A percentile compares a stretch with the other conserved stretches of the same genome.
phyloP scores from a whole-genome alignment of 2,329 filamentous ascomycete species.

The Cordyceps militaris region DNA sequence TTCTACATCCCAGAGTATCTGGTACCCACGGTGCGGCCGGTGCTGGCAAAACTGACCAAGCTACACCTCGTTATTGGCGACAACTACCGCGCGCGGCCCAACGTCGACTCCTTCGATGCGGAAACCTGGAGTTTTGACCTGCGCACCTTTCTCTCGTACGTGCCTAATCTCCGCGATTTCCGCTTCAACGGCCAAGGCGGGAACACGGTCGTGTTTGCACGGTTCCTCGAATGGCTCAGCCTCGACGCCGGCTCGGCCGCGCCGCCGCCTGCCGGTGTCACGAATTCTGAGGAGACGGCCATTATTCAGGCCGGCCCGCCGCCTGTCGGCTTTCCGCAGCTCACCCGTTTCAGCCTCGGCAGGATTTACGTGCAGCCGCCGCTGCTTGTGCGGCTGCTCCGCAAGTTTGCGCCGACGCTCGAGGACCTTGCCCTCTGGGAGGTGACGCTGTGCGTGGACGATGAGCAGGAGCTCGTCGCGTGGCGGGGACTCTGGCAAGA shows the following conservation, averaged over 20 bases:
- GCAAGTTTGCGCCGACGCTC: constrained; percentile 39
- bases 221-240: constrained; percentile 35
- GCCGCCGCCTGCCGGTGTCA: not conserved
- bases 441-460: constrained; percentile 19
- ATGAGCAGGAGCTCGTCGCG: constrained; percentile 14
- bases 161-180: constrained; percentile 41
- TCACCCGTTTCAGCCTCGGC: constrained; percentile 40
- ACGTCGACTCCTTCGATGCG: not conserved
- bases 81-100: not conserved
- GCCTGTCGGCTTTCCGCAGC: constrained; percentile 25
- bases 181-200: constrained; percentile 37
- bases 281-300: not conserved
- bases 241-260: constrained; percentile 7
- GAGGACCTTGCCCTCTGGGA: constrained; percentile 39
- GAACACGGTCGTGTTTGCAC: constrained; percentile 13
- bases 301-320: constrained; percentile 14
- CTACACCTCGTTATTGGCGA: constrained; percentile 27
- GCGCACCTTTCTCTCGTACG: constrained; percentile 31
- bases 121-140: constrained; percentile 15
- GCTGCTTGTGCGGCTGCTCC: constrained; percentile 28
- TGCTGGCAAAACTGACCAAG: constrained; percentile 39
- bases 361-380: constrained; percentile 23
- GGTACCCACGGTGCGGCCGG: constrained; percentile 28
- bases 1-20: constrained; percentile 40
- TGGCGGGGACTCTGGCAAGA: constrained; percentile 34